Base-by-base conservation (phyloP, 148 eudicot genomes). In the Rhododendron vialii region DNA sequence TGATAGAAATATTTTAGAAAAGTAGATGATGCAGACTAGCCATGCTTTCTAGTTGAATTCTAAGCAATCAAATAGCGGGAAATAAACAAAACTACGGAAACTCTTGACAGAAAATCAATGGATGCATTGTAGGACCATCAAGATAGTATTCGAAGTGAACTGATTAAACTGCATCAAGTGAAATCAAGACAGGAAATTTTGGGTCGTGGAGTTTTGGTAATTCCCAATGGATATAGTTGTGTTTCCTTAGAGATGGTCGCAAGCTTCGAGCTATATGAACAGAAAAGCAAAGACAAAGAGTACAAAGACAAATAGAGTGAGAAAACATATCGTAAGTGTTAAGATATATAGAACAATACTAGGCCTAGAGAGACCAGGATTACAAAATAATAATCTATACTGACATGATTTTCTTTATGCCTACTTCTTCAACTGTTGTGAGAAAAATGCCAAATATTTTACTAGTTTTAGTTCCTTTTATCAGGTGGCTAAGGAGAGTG, bases 401-500 rank as follows among this genome's bases (percentile, higher is more conserved):
- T 28, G 20, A 30, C 18, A 30, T 71, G 38, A 71, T 12, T 71
- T 30, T 13, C 35, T 71, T 71, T 30, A 1, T 69, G 38, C 20
- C 76, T 71, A 30, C 14, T 71, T 26, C 36, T 28, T 71, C 76
- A 30, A 71, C 0, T 71, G 76, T 30, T 14, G 20, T 14, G 7
- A 30, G 76, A 71, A 71, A 75, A 75, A 47, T 36, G 24, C 45
- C 79, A 75, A 18, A 7, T 36, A 38, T 17, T 38, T 75, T 36
- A 75, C 47, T 75, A 36, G 47, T 38, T 41, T 35, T 69, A 47
- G 30, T 83, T 33, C 8, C 63, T 43, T 33, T 61, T 75, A 36
- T 55, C 88, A 96, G 98, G 98, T 96, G 87, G 98, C 98, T 43
- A 96, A 96, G 85, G 98, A 94, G 90, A 96, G 98, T 88, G 98